Evolutionary conservation across 129 eudicot genomes (phyloP), one percentile per base, ranked within the genome.

Genomic region (Heracleum sosnowskyi): DNA sequence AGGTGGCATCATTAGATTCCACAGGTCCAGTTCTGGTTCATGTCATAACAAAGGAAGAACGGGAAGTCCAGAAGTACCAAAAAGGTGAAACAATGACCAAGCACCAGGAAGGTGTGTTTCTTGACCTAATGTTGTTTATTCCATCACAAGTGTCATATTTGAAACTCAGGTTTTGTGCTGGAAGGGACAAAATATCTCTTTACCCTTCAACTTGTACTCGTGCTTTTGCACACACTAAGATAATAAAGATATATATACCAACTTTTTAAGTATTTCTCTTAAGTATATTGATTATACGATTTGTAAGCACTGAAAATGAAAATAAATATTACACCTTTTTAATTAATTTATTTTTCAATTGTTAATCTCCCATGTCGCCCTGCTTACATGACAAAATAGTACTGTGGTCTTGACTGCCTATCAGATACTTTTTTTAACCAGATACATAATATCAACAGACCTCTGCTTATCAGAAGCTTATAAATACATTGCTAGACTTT

Each of bases 21-120:
- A 93, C 90, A 77, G 98, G 98, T 13, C 98, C 98, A 31, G 96
- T 93, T 80, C 83, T 93, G 74, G 85, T 93, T 83, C 98, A 93
- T 84, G 97, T 93, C 74, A 77, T 93, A 75, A 91, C 98, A 66
- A 87, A 86, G 73, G 93, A 85, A 88, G 89, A 86, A 51, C 80
- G 72, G 69, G 85, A 74, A 81, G 77, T 80, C 35, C 87, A 77
- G 81, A 79, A 66, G 73, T 80, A 78, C 70, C 84, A 79, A 26
- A 74, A 70, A 18, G 77, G 24, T 73, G 88, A 69, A 45, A 68
- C 47, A 33, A 71, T 81, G 20, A 66, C 82, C 46, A 79, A 87
- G 73, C 44, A 81, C 60, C 78, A 63, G 64, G 84, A 84, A 79
- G 98, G 93, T 90, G 76, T 60, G 78, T 73, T 83, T 42, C 83